Base-by-base conservation (phyloP, 345 rosid genomes). In the Populus tremula region DNA sequence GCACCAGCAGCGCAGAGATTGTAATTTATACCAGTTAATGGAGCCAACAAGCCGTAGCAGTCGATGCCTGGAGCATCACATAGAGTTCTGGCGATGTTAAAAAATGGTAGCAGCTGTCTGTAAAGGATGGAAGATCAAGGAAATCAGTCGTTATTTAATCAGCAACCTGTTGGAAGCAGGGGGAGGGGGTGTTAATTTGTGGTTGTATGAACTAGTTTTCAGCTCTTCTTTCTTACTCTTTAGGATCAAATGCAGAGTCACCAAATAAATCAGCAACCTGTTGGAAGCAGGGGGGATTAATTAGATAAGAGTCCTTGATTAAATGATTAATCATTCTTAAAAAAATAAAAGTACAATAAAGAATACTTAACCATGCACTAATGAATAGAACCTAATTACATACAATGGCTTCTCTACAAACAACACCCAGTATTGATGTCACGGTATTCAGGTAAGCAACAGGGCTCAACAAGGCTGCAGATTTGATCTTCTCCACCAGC, bases 401-500 rank as follows among this genome's bases (percentile, higher is more conserved):
- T 33, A 33, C 36, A 33, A 33, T 33, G 36, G 36, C 36, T 33
- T 33, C 36, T 33, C 36, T 33, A 33, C 36, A 33, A 33, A 84
- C 29, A 74, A 81, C 82, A 9, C 89, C 97, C 23, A 96, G 80
- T 47, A 89, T 80, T 25, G 97, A 90, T 79, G 82, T 91, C 96
- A 96, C 93, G 85, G 91, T 87, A 89, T 93, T 92, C 86, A 96
- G 87, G 84, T 91, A 93, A 61, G 98, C 98, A 72, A 96, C 81
- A 14, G 98, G 99, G 82, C 99, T 90, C 47, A 96, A 77, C 74
- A 96, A 85, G 0, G 89, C 98, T 25, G 90, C 92, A 5, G 99
- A 92, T 78, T 73, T 87, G 72, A 93, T 72, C 82, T 81, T 84
- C 79, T 91, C 94, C 69, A 68, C 87, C 33, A 87, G 87, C 27